Evolutionary conservation across 140 eudicot species (phyloP), one percentile per base, ranked within the genome.

Genomic region (Cichorium intybus): DNA sequence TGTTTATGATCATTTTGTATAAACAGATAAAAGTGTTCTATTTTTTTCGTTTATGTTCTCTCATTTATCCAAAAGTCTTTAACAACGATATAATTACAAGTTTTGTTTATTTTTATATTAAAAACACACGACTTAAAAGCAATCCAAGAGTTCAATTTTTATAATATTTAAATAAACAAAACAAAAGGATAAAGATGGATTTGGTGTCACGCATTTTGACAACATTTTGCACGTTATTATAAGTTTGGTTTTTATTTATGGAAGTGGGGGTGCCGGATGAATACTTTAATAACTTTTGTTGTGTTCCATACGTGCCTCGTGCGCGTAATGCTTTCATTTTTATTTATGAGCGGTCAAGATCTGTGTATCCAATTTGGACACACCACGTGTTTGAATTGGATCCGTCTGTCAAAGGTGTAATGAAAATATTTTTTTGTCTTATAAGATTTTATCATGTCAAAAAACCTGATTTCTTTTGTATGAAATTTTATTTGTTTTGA

Each of bases 161-260:
- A 34, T 37, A 10, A 5, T 60, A 26, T 10, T 33, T 12, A 35
- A 24, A 55, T 55, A 11, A 35, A 60, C 10, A 55, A 31, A 28
- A 10, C 24, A 64, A 8, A 21, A 18, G 29, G 24, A 43, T 41
- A 56, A 31, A 15, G 59, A 28, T 57, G 51, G 0, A 46, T 29
- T 43, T 45, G 75, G 7, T 60, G 48, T 23, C 45, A 33, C n/a
- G 8, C 14, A 46, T 29, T 69, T 70, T 47, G 49, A 61, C 56
- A 26, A 52, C 70, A 61, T 74, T 74, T 65, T 47, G 6, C 73
- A 74, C 79, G 73, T 74, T 74, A 56, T 57, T 24, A 22, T 62
- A 35, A 20, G 31, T 21, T 26, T 10, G 54, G 59, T 22, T 34
- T 37, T 37, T 37, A 52, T 24, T 15, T 56, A 48, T 65, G 55